phyloP scores from a whole-genome alignment of 257 asterid species.

The Hygrophila difformis region DNA sequence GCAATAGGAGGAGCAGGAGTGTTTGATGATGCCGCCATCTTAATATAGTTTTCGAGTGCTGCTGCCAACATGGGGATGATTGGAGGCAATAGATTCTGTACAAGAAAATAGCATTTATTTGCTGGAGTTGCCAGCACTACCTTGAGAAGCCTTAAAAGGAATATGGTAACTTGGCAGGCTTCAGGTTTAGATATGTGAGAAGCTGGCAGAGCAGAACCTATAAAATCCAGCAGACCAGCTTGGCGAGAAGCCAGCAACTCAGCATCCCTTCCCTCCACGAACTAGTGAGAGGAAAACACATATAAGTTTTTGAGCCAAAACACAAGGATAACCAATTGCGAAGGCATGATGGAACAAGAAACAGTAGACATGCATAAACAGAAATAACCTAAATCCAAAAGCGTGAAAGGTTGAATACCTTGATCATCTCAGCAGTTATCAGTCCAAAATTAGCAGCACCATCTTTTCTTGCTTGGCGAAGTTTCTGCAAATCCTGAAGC shows the following conservation, averaged over 20 bases:
- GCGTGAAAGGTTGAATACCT: constrained; percentile 38
- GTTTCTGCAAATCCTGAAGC: constrained; percentile 96
- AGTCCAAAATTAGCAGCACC: constrained; percentile 89
- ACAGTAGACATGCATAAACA: background rate
- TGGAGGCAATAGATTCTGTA: constrained; percentile 93
- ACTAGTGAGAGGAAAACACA: constrained; percentile 31
- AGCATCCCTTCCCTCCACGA: constrained; percentile 88
- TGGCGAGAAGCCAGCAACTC: constrained; percentile 96
- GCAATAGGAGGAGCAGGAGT: constrained; percentile 43
- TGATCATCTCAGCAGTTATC: constrained; percentile 83
- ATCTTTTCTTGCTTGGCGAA: constrained; percentile 94
- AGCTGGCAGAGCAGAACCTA: constrained; percentile 98
- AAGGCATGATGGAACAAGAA: constrained; percentile 15
- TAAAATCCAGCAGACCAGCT: constrained; percentile 94
- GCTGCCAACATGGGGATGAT: constrained; percentile 92
- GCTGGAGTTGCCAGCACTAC: constrained; percentile 48
- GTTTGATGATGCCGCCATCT: constrained; percentile 81
- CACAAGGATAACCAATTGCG: constrained; percentile 16
- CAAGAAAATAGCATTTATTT: constrained; percentile 85
- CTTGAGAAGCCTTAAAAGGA: constrained; percentile 78
- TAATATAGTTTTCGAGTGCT: constrained; percentile 85
- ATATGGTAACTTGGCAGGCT: constrained; percentile 81
- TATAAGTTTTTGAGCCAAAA: constrained; percentile 14
- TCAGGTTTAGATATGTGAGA: constrained; percentile 93
- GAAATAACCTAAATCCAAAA: constrained; percentile 4